Percentiles rank a stretch among this genome's conserved stretches.
phyloP scores from a whole-genome alignment of 2,329 filamentous ascomycete genomes.

The Pyricularia grisea region DNA sequence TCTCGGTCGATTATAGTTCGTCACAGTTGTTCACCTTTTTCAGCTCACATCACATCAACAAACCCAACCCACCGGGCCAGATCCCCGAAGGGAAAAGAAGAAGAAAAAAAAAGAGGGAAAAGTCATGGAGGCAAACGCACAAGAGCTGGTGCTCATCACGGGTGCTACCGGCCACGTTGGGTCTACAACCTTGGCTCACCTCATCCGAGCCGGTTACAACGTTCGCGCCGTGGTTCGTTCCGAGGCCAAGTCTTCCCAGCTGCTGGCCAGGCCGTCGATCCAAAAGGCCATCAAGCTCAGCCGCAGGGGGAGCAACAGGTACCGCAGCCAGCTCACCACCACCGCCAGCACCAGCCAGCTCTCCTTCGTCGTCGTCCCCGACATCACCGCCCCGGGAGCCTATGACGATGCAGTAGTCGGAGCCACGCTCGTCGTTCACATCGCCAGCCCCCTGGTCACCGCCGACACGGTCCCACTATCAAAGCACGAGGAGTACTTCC shows the following conservation, averaged over 20 bases:
- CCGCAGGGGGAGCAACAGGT: neutral
- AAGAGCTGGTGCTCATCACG: slow-evolving; percentile 9
- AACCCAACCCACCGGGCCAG: neutral
- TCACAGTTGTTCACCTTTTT: neutral
- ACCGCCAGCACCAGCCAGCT: slow-evolving; percentile 3
- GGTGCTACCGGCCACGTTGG: slow-evolving; percentile 14
- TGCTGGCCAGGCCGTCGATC: slow-evolving; percentile 7
- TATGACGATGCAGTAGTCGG: slow-evolving; percentile 9
- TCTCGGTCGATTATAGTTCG: neutral
- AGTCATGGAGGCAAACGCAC: neutral
- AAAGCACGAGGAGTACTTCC: slow-evolving; percentile 8
- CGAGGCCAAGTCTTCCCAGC: slow-evolving; percentile 6
- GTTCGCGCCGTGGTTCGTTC: slow-evolving; percentile 11
- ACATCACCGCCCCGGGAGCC: slow-evolving; percentile 9
- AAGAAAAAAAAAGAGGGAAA: neutral
- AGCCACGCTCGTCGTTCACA: slow-evolving; percentile 11
- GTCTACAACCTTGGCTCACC: slow-evolving; percentile 9
- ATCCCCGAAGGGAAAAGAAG: neutral
- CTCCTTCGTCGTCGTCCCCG: slow-evolving; percentile 8
- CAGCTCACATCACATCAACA: neutral
- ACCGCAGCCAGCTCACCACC: neutral
- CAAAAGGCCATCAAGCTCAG: neutral
- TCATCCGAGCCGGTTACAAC: slow-evolving; percentile 8
- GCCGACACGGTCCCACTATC: slow-evolving; percentile 6
- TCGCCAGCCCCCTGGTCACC: slow-evolving; percentile 12